Evolutionary conservation across 2,329 filamentous ascomycete genomes (phyloP).

Genomic region (Fusarium sterilihyphosum): DNA sequence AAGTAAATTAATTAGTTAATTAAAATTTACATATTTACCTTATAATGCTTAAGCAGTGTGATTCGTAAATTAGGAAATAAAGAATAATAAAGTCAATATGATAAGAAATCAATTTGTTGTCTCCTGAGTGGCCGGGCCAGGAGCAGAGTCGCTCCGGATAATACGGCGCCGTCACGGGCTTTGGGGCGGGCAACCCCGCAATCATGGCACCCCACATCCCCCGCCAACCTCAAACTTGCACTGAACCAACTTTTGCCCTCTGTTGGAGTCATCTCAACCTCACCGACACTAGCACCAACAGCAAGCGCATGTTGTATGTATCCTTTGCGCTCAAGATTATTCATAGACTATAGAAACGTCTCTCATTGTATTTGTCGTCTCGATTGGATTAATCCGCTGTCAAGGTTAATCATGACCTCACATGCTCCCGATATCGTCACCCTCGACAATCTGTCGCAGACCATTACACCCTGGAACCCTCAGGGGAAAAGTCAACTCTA

Average conservation of each 20-base stretch:
- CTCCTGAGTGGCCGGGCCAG: not conserved
- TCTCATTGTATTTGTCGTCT: not conserved
- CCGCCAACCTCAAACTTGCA: conserved; percentile 9
- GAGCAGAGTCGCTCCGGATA: conserved; percentile 8
- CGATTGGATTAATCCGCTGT: not conserved
- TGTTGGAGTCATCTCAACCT: not conserved
- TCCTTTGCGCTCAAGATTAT: not conserved
- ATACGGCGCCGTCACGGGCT: conserved; percentile 26
- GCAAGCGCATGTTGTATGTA: conserved; percentile 1
- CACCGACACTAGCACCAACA: not conserved
- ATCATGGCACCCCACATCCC: conserved; percentile 28
- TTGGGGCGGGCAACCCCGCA: conserved; percentile 23
- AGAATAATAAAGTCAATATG: not conserved
- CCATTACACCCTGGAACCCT: conserved; percentile 60
- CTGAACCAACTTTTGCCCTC: conserved; percentile 3
- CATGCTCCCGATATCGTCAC: conserved; percentile 56
- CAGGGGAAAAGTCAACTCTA: conserved; percentile 60
- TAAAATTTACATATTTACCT: too few species aligned
- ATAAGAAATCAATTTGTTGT: not conserved
- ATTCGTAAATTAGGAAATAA: not conserved
- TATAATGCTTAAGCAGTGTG: not conserved
- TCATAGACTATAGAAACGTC: not conserved
- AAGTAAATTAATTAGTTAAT: too few species aligned
- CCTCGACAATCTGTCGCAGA: conserved; percentile 61
- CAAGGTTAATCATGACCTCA: conserved; percentile 41